Evolutionary conservation across 2,329 filamentous ascomycete genomes (phyloP).

Genomic region (Venturia asperata): DNA sequence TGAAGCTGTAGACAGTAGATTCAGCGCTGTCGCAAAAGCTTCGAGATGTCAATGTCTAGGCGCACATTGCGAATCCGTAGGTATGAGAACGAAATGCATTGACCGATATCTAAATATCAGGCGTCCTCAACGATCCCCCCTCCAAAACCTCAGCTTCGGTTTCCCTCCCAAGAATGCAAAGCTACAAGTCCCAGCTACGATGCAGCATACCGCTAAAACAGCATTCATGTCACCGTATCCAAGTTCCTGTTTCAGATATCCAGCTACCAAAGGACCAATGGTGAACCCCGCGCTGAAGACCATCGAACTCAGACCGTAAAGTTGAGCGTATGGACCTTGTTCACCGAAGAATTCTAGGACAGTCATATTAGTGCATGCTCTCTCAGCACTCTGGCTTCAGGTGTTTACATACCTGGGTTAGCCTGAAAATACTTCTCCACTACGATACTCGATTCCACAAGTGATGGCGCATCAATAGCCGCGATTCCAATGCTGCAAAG

Average conservation of each 20-base stretch:
- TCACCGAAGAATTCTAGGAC: conserved; percentile 45
- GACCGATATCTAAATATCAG: too few species aligned
- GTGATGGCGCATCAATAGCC: conserved; percentile 46
- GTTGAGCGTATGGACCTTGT: conserved; percentile 55
- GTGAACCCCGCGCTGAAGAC: conserved; percentile 54
- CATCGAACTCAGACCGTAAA: conserved; percentile 59
- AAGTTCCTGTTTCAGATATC: conserved; percentile 43
- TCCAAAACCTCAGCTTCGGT: neutral
- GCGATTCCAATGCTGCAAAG: conserved; percentile 44
- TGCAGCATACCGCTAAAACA: conserved; percentile 42
- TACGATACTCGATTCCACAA: conserved; percentile 52
- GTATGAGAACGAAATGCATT: too few species aligned
- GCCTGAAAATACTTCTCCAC: conserved; percentile 50
- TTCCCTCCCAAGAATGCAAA: neutral
- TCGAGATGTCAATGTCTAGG: too few species aligned
- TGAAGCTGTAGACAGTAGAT: too few species aligned
- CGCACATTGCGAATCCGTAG: too few species aligned
- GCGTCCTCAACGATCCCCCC: neutral
- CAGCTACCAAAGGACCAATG: conserved; percentile 52
- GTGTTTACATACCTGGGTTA: conserved; percentile 34
- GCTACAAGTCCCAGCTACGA: conserved; percentile 34
- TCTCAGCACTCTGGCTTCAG: neutral
- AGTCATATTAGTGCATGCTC: neutral
- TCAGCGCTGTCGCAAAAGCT: too few species aligned
- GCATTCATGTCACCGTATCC: conserved; percentile 54